Evolutionary conservation across 805 yeast species (phyloP).

Genomic region (Wickerhamiella azyma): DNA sequence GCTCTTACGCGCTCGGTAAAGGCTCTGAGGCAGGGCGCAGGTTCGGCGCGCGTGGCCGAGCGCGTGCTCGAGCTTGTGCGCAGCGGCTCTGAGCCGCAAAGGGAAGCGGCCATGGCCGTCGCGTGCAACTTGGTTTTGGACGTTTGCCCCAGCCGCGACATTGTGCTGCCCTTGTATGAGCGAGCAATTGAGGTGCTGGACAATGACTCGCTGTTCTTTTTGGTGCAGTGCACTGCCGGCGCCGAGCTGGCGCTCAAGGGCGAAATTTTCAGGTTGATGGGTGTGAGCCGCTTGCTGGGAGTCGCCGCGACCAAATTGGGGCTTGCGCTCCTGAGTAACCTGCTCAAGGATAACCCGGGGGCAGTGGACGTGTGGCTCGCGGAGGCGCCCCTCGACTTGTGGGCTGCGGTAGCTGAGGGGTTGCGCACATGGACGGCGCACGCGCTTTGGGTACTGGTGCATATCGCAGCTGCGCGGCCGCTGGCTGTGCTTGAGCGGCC

Average conservation of each 20-base stretch:
- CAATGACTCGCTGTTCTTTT: not conserved
- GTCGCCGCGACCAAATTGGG: not conserved
- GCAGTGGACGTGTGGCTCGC: slow-evolving; percentile 7
- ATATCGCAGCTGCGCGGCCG: slow-evolving; percentile 5
- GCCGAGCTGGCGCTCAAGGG: not conserved
- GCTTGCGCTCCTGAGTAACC: slow-evolving; percentile 6
- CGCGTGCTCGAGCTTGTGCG: not conserved
- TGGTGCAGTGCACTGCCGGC: not conserved
- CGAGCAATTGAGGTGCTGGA: not conserved
- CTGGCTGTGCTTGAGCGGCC: slow-evolving; percentile 1
- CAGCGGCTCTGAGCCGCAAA: not conserved
- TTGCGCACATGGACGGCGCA: not conserved
- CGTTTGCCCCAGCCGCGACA: slow-evolving; percentile 1
- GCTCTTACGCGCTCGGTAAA: not conserved
- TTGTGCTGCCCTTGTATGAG: not conserved
- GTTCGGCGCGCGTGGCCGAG: not conserved
- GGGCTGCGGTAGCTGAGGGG: not conserved
- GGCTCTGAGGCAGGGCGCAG: not conserved
- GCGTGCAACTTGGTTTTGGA: slow-evolving; percentile 6
- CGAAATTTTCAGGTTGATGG: not conserved
- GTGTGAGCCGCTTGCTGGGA: not conserved
- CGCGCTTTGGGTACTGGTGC: slow-evolving; percentile 3
- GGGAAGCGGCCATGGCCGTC: slow-evolving; percentile 5
- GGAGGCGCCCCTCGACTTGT: slow-evolving; percentile 3
- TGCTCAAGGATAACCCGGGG: not conserved